Conservation (phyloP, 148 eudicot genomes). For the Camellia japonica region DNA sequence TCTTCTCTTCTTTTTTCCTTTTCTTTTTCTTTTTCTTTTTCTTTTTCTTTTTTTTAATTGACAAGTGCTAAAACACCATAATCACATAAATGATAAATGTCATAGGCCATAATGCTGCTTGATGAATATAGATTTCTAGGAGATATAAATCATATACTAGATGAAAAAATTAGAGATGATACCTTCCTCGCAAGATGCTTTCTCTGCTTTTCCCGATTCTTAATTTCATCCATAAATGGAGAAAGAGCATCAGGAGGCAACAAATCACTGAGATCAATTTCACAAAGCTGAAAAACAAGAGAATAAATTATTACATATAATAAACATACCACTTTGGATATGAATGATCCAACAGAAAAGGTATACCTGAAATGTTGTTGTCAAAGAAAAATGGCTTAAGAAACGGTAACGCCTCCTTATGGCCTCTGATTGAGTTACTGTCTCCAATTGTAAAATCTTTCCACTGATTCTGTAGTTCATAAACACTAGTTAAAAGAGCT, state of each 20-base stretch:
- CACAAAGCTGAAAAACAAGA: slow-evolving; percentile 67
- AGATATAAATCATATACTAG: background rate
- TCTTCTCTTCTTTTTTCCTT: too few species aligned
- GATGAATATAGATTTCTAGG: background rate
- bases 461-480: slow-evolving; percentile 66
- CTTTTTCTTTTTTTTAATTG: too few species aligned
- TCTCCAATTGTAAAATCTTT: slow-evolving; percentile 78
- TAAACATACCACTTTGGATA: background rate
- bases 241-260: slow-evolving; percentile 66
- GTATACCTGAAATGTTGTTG: slow-evolving; percentile 85
- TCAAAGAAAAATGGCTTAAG: slow-evolving; percentile 87
- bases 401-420: slow-evolving; percentile 87
- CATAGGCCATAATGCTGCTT: background rate
- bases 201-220: slow-evolving; percentile 85
- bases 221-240: slow-evolving; percentile 91
- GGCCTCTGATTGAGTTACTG: slow-evolving; percentile 90
- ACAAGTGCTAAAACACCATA: background rate
- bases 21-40: too few species aligned
- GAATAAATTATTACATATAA: background rate
- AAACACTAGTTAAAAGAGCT: slow-evolving; percentile 15
- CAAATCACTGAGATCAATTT: slow-evolving; percentile 53
- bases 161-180: background rate
- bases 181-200: slow-evolving; percentile 79
- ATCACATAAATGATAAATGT: background rate
- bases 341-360: background rate